Base-by-base conservation (phyloP, 2,329 filamentous ascomycete genomes). In the Fusarium azukiicola region DNA sequence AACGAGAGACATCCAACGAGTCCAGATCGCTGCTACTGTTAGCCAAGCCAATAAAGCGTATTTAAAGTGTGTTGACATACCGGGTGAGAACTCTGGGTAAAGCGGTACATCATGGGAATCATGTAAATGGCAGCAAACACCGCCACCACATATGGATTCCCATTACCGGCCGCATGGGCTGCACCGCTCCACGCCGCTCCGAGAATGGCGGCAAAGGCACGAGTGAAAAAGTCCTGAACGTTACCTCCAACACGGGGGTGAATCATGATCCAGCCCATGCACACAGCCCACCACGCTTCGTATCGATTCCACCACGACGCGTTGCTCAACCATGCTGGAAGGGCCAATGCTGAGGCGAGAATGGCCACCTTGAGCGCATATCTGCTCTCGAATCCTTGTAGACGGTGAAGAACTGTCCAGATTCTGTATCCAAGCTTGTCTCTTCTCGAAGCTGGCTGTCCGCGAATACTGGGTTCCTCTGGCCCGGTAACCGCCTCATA, bases 41-140 rank as follows among this genome's bases (percentile, higher is more conserved):
- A 85, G 78, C 9, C 19, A 9, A 72, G 32, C 27, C 42, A 42
- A 61, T 9, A 7, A 16, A 10, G 32, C 27, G 27, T 32, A 32
- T 32, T 32, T 4, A 6, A 27, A 27, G 17, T 10, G 14, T 21
- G 23, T 42, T 38, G 36, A 64, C 87, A 81, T 87, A 90, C 89
- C 46, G 91, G 90, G 82, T 93, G 92, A 13, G 87, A 84, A 79
- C 91, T 92, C 72, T 91, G 90, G 0, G 91, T 91, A 74, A 89
- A 92, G 40, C 92, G 88, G 74, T 92, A 92, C 16, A 93, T 85
- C 92, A 93, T 93, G 1, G 92, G 92, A n/a, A 92, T 79, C 90
- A 93, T 92, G 79, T 90, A 94, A 10, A 93, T 86, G 6, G 88
- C 86, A 19, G 91, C 90, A 83, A 94, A 93, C 0, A 88, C 89